Conservation (phyloP, 495 filamentous ascomycete species). For the Lophiotrema nucula region DNA sequence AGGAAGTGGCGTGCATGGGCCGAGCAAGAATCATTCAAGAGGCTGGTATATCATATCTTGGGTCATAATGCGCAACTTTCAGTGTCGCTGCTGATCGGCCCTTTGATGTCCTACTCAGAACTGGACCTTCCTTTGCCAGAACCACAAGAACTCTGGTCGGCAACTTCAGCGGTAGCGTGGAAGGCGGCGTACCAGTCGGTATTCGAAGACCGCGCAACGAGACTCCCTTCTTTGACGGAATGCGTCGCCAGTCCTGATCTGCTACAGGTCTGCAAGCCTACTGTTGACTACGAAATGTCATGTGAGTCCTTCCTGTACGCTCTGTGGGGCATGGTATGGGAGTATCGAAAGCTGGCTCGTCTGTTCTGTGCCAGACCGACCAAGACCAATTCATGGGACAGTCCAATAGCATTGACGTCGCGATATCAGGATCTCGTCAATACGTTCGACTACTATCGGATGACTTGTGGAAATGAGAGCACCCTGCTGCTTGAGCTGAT, state of each 20-base stretch:
- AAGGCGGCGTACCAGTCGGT: slow-evolving; percentile 49
- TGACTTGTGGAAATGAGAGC: slow-evolving; percentile 38
- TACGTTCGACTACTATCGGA: slow-evolving; percentile 47
- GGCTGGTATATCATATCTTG: slow-evolving; percentile 58
- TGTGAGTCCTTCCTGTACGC: slow-evolving; percentile 55
- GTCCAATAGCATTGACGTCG: slow-evolving; percentile 49
- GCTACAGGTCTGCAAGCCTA: slow-evolving; percentile 53
- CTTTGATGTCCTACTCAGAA: slow-evolving; percentile 63
- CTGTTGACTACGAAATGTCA: slow-evolving; percentile 50
- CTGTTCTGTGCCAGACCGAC: too few species aligned
- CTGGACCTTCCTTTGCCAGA: slow-evolving; percentile 58
- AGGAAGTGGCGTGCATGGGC: slow-evolving; percentile 61
- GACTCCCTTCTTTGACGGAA: slow-evolving; percentile 2
- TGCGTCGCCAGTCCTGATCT: slow-evolving; percentile 18
- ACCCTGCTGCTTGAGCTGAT: slow-evolving; percentile 55
- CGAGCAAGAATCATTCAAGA: slow-evolving; percentile 35
- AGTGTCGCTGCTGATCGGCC: slow-evolving; percentile 56
- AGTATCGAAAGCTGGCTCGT: slow-evolving; percentile 57
- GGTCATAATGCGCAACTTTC: slow-evolving; percentile 58
- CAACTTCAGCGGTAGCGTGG: slow-evolving; percentile 56
- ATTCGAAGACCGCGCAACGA: too few species aligned
- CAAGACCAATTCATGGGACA: too few species aligned
- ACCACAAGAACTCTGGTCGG: slow-evolving; percentile 56
- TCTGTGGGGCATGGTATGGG: slow-evolving; percentile 58
- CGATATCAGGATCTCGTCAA: slow-evolving; percentile 53